Evolutionary conservation across 495 filamentous ascomycete genomes (phyloP), one percentile per base, ranked within the genome.

Genomic region (Chlorociboria aeruginascens): DNA sequence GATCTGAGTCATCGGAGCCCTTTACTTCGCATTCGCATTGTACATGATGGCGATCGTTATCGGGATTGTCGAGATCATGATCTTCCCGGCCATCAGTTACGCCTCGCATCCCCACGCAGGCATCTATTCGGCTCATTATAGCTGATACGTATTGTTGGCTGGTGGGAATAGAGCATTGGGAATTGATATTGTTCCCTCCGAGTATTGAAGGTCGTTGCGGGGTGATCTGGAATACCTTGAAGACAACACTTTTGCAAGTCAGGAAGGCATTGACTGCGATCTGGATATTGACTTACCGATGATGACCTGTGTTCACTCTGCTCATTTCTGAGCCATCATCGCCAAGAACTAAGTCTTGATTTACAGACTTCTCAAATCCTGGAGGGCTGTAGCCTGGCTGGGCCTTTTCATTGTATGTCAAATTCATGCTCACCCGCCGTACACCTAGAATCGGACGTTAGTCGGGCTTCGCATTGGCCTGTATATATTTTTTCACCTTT

Each of bases 1-100:
- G 8, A 29, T 42, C 32, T 8, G 25, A 14, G 0, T 35, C 10
- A 28, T 46, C 46, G 10, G 38, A 25, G 20, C 20, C 33, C 7
- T 32, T n/a, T 30, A 32, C 37, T 25, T 36, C 43, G 30, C 52
- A 54, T 35, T 54, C 52, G 35, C 52, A 54, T 25, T 40, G 6
- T 12, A 47, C 10, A n/a, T 29, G n/a, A 38, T 16, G 32, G 7
- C 8, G 7, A 33, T 13, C 8, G 31, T 30, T 11, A 4, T 32
- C 25, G 40, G 20, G 4, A 13, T 41, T 12, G 40, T 43, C 34
- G 34, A 46, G 42, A 20, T 41, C 43, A 11, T 42, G 11, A 16
- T 48, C 44, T 11, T 43, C 20, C 16, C 29, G 34, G 10, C 10
- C n/a, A 29, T 25, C 14, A 33, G 17, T 29, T 17, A 13, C 20